Evolutionary conservation across 2,329 filamentous ascomycete species (phyloP).

Genomic region (Chaetomium olivaceum): DNA sequence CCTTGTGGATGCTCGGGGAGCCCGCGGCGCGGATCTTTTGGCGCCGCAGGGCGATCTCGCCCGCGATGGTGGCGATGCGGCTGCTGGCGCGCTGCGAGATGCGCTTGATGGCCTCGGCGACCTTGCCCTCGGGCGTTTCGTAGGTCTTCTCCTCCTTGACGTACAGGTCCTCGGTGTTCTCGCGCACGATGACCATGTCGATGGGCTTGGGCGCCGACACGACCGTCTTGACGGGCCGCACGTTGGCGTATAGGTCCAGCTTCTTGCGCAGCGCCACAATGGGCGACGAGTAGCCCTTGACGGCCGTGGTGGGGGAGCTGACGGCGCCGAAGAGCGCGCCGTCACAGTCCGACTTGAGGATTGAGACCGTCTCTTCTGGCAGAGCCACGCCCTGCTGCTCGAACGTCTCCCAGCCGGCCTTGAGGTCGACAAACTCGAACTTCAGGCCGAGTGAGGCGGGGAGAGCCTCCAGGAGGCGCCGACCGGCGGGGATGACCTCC

Average conservation of each 20-base stretch:
- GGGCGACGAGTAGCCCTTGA: slow-evolving; percentile 93
- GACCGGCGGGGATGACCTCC: slow-evolving; percentile 95
- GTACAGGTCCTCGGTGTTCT: slow-evolving; percentile 98
- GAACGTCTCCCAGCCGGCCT: slow-evolving; percentile 92
- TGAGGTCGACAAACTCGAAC: slow-evolving; percentile 91
- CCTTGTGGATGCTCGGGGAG: slow-evolving; percentile 60
- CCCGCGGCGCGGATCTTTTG: slow-evolving; percentile 72
- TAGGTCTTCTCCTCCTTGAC: slow-evolving; percentile 94
- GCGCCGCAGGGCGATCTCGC: slow-evolving; percentile 86
- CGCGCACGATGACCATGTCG: slow-evolving; percentile 96
- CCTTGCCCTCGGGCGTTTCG: slow-evolving; percentile 71
- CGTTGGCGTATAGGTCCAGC: slow-evolving; percentile 94
- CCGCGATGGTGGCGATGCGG: slow-evolving; percentile 90
- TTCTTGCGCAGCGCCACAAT: slow-evolving; percentile 96
- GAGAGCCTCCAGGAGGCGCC: slow-evolving; percentile 87
- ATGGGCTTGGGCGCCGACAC: slow-evolving; percentile 67
- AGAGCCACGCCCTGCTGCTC: slow-evolving; percentile 84
- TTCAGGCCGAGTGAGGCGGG: slow-evolving; percentile 87
- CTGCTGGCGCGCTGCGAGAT: slow-evolving; percentile 83
- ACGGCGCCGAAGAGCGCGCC: slow-evolving; percentile 96
- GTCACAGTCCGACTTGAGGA: slow-evolving; percentile 88
- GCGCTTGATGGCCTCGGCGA: slow-evolving; percentile 96
- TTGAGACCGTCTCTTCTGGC: slow-evolving; percentile 85
- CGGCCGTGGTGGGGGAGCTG: slow-evolving; percentile 83
- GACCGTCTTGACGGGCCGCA: slow-evolving; percentile 89